Evolutionary conservation across 2,329 filamentous ascomycete genomes (phyloP).

Genomic region (Trichoderma koningii): DNA sequence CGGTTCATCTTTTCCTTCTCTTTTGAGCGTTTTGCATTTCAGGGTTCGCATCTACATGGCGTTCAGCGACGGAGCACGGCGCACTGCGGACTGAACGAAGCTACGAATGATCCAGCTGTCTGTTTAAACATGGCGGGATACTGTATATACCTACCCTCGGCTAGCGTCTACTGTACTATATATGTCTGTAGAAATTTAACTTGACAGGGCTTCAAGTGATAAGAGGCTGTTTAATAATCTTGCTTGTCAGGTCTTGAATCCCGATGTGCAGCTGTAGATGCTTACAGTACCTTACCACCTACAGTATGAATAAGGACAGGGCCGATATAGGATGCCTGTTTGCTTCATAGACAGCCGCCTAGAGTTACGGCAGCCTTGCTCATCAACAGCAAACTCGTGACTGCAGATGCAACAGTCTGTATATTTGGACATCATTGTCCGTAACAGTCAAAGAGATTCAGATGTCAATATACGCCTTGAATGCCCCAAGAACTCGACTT

Average conservation of each 20-base stretch:
- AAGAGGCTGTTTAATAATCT: too few relatives aligned
- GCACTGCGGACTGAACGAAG: constrained; percentile 9
- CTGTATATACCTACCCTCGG: constrained; percentile 3
- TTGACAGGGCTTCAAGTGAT: not conserved
- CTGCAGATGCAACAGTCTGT: too few relatives aligned
- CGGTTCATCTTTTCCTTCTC: not conserved
- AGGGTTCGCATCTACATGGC: not conserved
- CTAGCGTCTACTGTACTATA: not conserved
- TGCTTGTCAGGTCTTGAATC: not conserved
- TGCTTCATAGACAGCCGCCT: too few relatives aligned
- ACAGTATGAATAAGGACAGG: too few relatives aligned
- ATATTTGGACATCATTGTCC: too few relatives aligned
- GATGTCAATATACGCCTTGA: too few relatives aligned
- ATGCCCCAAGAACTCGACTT: too few relatives aligned
- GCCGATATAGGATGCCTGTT: too few relatives aligned
- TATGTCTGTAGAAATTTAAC: not conserved
- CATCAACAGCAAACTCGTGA: too few relatives aligned
- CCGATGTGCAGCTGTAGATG: not conserved
- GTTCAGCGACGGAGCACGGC: not conserved
- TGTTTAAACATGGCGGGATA: not conserved
- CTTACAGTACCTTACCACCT: too few relatives aligned
- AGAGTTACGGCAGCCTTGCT: too few relatives aligned
- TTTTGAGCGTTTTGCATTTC: not conserved
- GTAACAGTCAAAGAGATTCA: too few relatives aligned
- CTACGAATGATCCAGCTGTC: constrained; percentile 6